Base-by-base conservation (phyloP, 2,329 filamentous ascomycete species). In the Ilyonectria sp. region DNA sequence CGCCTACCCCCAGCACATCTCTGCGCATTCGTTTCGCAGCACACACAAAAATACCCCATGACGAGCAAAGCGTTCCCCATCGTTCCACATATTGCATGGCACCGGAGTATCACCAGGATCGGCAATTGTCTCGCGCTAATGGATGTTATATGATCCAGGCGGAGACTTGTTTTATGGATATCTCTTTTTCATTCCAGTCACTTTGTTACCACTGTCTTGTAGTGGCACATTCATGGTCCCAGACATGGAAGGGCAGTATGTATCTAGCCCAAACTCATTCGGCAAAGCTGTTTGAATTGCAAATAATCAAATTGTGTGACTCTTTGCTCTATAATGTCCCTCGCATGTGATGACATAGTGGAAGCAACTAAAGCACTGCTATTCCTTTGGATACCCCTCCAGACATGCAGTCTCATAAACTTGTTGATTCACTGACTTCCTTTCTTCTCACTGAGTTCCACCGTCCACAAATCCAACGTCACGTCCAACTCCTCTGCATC, bases 31-130 rank as follows among this genome's bases (percentile, higher is more conserved):
- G 40, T 61, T 68, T 66, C 50, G 44, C 61, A 65, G 37, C 54
- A 63, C 44, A 46, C 47, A 65, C 64, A 63, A 65, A 65, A 49
- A 75, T 75, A 75, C 71, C 71, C 68, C 47, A 21, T 67, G 65
- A 65, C 23, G 62, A 75, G 65, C 67, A 43, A 72, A 71, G 55
- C 65, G 62, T 65, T 60, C 62, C 58, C 64, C 47, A 61, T 65
- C 26, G 26, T 75, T 68, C 50, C 60, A 47, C 53, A 66, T 57
- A 52, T 69, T 67, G 69, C 66, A 68, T 68, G 56, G 47, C 44
- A 68, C 21, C 66, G 66, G 66, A 68, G 66, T 66, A 68, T 40
- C 43, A 65, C 40, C 37, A 60, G 50, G 52, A 65, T 64, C 26
- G 54, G 46, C 47, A 46, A 33, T 33, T 63, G 49, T 61, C 62